These are phyloP conservation scores for Suhomyces taliae DNA, from an alignment of 1,139 yeast species.

Conservation along the genomic window DNA sequence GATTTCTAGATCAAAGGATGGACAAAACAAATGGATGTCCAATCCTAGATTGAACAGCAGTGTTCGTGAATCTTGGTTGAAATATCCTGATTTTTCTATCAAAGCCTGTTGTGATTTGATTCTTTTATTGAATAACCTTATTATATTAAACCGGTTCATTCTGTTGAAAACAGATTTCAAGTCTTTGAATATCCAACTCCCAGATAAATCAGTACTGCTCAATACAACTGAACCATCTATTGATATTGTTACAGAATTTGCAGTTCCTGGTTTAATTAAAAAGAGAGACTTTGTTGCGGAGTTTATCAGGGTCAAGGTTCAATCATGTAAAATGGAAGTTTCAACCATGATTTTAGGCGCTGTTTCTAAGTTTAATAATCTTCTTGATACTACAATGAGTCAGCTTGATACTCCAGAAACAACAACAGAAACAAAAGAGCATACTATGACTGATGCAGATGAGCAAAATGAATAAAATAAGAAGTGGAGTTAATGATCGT, in stretches of 20 bases:
- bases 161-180: slow-evolving; percentile 3
- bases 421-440: no score
- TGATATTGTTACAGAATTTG: slow-evolving; percentile 12
- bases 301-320: slow-evolving; percentile 21
- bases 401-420: background rate
- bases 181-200: slow-evolving; percentile 3
- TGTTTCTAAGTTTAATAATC: slow-evolving; percentile 19
- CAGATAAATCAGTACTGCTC: slow-evolving; percentile 1
- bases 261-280: slow-evolving; percentile 13
- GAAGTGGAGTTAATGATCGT: no score
- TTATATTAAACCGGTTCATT: slow-evolving; percentile 20
- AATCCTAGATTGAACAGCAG: slow-evolving; percentile 29
- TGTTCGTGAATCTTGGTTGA: slow-evolving; percentile 43
- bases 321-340: slow-evolving; percentile 7
- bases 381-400: slow-evolving; percentile 8
- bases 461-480: no score
- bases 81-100: slow-evolving; percentile 33
- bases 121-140: slow-evolving; percentile 29
- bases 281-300: slow-evolving; percentile 18
- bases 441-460: no score
- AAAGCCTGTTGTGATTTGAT: slow-evolving; percentile 25
- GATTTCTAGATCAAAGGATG: background rate
- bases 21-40: slow-evolving; percentile 41
- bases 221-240: background rate
- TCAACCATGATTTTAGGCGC: background rate